phyloP scores from a whole-genome alignment of 345 rosid genomes.

The Zanthoxylum bungeanum region DNA sequence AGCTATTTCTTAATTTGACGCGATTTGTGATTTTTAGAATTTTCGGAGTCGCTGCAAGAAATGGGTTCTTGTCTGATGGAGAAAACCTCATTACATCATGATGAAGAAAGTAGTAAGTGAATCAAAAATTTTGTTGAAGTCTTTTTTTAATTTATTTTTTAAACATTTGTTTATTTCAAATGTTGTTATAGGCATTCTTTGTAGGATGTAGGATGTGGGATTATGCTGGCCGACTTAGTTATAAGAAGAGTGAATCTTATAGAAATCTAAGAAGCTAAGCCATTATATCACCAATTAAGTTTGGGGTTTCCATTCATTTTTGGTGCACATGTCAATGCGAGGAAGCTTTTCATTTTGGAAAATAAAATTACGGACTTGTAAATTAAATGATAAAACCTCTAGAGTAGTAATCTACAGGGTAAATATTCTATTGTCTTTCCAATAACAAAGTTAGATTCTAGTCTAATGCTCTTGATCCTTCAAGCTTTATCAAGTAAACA shows the following conservation, averaged over 20 bases:
- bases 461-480: neutral
- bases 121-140: neutral
- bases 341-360: neutral
- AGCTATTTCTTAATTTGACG: neutral
- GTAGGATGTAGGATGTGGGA: slow-evolving; percentile 6
- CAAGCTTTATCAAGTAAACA: neutral
- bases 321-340: neutral
- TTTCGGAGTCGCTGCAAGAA: slow-evolving; percentile 90
- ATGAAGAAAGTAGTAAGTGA: slow-evolving; percentile 68
- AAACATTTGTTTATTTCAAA: too few relatives aligned
- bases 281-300: neutral
- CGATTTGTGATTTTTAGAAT: slow-evolving; percentile 51
- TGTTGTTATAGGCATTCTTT: slow-evolving; percentile 3
- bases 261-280: neutral
- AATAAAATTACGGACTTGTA: neutral
- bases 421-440: neutral
- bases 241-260: neutral
- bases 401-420: neutral
- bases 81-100: slow-evolving; percentile 63
- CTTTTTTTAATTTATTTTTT: too few relatives aligned
- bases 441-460: neutral
- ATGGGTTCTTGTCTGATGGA: slow-evolving; percentile 86
- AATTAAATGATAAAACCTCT: neutral
- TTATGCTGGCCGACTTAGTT: too few relatives aligned
- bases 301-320: neutral